These are phyloP conservation scores for Arctostaphylos glauca DNA, from an alignment of 148 eudicot species.

Conservation along the genomic window DNA sequence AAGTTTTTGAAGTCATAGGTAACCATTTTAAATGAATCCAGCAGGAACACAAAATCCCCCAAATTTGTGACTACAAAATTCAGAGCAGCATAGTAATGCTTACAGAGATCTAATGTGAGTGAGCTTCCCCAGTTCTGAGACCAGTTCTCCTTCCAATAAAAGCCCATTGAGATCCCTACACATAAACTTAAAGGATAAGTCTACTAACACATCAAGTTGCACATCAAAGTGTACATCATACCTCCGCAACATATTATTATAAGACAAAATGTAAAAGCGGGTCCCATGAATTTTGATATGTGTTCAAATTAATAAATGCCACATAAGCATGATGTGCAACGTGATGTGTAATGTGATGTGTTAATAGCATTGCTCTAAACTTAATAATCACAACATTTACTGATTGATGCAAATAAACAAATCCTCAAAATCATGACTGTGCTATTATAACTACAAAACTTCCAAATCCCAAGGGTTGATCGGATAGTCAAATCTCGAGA, in stretches of 20 bases:
- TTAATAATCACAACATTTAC: background rate
- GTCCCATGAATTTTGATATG: too few species aligned
- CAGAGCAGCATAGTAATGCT: slow-evolving; percentile 21
- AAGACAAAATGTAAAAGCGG: too few species aligned
- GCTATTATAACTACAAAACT: background rate
- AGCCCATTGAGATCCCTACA: slow-evolving; percentile 60
- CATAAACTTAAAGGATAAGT: background rate
- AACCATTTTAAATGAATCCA: background rate
- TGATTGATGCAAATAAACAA: background rate
- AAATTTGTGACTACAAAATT: background rate
- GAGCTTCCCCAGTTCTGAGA: slow-evolving; percentile 67
- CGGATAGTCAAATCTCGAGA: too few species aligned
- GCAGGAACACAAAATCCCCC: background rate
- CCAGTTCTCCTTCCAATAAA: slow-evolving; percentile 59
- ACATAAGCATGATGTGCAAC: too few species aligned
- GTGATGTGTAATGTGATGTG: too few species aligned
- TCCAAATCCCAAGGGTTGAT: too few species aligned
- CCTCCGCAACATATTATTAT: too few species aligned
- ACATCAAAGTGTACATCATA: too few species aligned
- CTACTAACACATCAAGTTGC: too few species aligned
- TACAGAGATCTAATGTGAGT: slow-evolving; percentile 63
- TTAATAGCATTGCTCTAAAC: background rate
- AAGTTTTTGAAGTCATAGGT: background rate
- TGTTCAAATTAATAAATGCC: too few species aligned
- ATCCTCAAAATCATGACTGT: background rate